Base-by-base conservation (phyloP, 1,284 basidiomycete species). In the Rhodotorula glutinis region DNA sequence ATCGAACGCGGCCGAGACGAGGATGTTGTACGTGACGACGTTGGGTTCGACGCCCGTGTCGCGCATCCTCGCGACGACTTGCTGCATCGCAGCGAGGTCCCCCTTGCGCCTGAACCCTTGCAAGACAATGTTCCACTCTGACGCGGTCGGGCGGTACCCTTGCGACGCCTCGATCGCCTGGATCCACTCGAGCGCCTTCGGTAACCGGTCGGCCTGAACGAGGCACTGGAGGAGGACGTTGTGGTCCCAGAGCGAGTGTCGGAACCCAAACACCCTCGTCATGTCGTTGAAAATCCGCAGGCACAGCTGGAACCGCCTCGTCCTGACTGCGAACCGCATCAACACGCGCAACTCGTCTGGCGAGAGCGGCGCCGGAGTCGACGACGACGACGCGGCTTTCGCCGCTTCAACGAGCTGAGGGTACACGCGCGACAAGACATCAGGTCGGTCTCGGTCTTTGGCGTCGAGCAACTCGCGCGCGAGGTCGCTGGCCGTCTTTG, bases 241-340 rank as follows among this genome's bases (percentile, higher is more conserved):
- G 57, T 73, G 73, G 49, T 73, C 67, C 43, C 30, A 14, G 27
- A 52, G 41, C 7, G 47, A 23, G 17, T 33, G 62, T 3, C 25
- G 8, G 38, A 65, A 57, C 19, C 58, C 59, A 56, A 65, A 65
- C 30, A 61, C 30, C 16, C 53, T 16, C 1, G 46, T 19, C 4
- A 71, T 40, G 62, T 74, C 74, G 52, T 63, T 51, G 58, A 71
- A 74, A 49, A 75, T 74, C 17, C 55, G 56, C 9, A 63, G 55
- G 11, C 63, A 47, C 33, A 69, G 59, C 27, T 21, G n/a, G 55
- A 60, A 60, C 19, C 66, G 65, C 25, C 53, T 41, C 30, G 74
- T 67, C 17, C 25, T 4, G 3, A 69, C 67, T 38, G 72, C 63
- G 25, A 72, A 63, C 17, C 61, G 43, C 63, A 75, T 64, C 43